Evolutionary conservation across 345 rosid species (phyloP), one percentile per base, ranked within the genome.

Genomic region (Aquilaria yunnanensis): DNA sequence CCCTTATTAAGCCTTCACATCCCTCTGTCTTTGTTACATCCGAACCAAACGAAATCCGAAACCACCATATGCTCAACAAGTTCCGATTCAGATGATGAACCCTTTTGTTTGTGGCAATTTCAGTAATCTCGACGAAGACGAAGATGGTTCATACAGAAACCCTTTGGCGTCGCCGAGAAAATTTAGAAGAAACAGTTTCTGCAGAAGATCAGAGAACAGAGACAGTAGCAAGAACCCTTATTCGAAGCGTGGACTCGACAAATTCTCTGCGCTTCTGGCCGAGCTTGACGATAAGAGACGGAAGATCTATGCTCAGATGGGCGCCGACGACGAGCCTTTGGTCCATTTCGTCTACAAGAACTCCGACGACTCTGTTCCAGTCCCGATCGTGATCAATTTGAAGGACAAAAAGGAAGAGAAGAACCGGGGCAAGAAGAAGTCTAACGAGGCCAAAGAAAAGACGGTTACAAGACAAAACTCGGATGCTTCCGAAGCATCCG

Each of bases 231-330:
- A 81, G 74, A 86, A 87, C 77, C 94, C 94, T 0, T 86, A 74
- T 61, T 75, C 93, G 0, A 46, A 14, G 1, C 79, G 75, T 1
- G 93, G 93, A 12, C 85, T 80, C 1, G 93, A 84, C 75, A 86
- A 81, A 61, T 86, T 86, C 74, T 72, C 85, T 4, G 69, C 74
- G 2, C 87, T 83, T 5, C 14, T 83, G 59, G 68, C 84, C 0
- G 85, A 86, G 32, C 84, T 83, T 4, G 82, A 81, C 33, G 77
- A 80, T 75, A 81, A 74, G 73, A 74, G 68, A 53, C 75, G 70
- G 65, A 54, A 70, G 77, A 79, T 87, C 31, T 77, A 79, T 58
- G 72, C 85, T 0, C 67, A 75, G 2, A 68, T 63, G 46, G 76
- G 69, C 14, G 62, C 84, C 3, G 60, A 66, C 30, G 82, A 82